These are phyloP conservation scores for Backusella mclennaniae DNA, from an alignment of 192 early-diverging fungal genomes.

Conservation along the genomic window DNA sequence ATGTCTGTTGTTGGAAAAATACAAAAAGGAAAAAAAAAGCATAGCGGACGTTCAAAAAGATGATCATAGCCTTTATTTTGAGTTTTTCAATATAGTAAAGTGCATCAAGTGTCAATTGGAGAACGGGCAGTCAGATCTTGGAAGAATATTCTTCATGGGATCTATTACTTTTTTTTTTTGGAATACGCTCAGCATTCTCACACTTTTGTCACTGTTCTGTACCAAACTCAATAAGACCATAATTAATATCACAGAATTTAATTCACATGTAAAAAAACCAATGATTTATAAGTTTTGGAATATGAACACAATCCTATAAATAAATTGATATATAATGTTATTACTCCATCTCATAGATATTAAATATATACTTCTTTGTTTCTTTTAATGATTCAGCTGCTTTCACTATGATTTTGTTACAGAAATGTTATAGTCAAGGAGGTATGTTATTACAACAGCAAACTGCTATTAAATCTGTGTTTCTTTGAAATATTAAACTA, in stretches of 20 bases:
- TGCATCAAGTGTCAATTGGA: neutral
- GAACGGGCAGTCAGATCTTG: neutral
- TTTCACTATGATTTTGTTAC: no score
- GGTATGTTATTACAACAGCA: no score
- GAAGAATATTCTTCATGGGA: neutral
- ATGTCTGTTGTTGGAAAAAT: neutral
- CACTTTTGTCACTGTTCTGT: neutral
- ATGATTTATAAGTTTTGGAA: neutral
- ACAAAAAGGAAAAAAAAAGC: neutral
- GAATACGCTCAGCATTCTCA: neutral
- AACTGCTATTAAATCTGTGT: no score
- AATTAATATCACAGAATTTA: neutral
- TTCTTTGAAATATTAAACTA: no score
- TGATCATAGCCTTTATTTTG: neutral
- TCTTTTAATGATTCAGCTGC: no score
- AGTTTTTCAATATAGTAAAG: neutral
- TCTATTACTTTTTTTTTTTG: neutral
- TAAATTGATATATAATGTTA: neutral
- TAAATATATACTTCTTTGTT: neutral
- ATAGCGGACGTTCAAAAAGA: neutral
- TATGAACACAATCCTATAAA: neutral
- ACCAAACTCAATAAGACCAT: neutral
- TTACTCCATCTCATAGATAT: neutral
- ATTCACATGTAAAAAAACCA: neutral
- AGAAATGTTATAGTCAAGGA: no score